These are phyloP conservation scores for Talaromyces sp. DNA, from an alignment of 2,329 filamentous ascomycete genomes.

Conservation along the genomic window DNA sequence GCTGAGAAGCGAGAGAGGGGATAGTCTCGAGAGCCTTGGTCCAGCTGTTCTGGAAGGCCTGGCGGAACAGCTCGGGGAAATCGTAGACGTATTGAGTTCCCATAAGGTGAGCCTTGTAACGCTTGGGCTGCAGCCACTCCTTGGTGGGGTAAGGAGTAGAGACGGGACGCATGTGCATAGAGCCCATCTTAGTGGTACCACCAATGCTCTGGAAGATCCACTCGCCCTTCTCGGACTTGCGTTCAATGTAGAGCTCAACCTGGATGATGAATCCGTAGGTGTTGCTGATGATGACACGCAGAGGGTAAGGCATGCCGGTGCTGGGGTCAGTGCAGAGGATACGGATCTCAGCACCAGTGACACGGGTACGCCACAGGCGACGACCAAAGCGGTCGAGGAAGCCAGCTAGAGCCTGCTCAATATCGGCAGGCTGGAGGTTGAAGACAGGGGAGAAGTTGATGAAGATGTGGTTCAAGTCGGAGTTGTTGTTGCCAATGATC, in stretches of 20 bases:
- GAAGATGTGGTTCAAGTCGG: slow-evolving; percentile 99
- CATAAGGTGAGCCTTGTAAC: slow-evolving; percentile 99
- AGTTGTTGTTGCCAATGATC: slow-evolving; percentile 99
- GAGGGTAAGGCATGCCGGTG: slow-evolving; percentile 82
- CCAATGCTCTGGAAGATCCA: slow-evolving; percentile 99
- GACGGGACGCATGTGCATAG: slow-evolving; percentile 91
- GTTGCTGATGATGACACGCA: slow-evolving; percentile 96
- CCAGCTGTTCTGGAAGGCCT: slow-evolving; percentile 97
- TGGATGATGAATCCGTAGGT: slow-evolving; percentile 97
- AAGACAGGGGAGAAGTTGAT: slow-evolving; percentile 99
- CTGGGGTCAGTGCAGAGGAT: slow-evolving; percentile 93
- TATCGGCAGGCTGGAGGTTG: slow-evolving; percentile 83
- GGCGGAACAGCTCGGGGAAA: slow-evolving; percentile 98
- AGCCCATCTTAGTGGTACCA: slow-evolving; percentile 89
- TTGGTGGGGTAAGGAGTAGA: slow-evolving; percentile 94
- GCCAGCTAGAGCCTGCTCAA: slow-evolving; percentile 88
- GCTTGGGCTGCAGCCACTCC: slow-evolving; percentile 97
- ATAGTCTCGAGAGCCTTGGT: slow-evolving; percentile 72
- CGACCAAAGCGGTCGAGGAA: slow-evolving; percentile 97
- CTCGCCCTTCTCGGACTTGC: slow-evolving; percentile 95
- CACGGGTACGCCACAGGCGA: slow-evolving; percentile 92
- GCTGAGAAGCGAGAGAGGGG: slow-evolving; percentile 73
- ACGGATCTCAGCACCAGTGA: slow-evolving; percentile 95
- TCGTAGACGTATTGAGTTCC: slow-evolving; percentile 99
- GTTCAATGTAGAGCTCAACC: slow-evolving; percentile 96